A percentile compares a stretch with the other conserved stretches of the same genome.
Evolutionary conservation across 768 basidiomycete genomes (phyloP).

Genomic region (Hydnomerulius pinastri): DNA sequence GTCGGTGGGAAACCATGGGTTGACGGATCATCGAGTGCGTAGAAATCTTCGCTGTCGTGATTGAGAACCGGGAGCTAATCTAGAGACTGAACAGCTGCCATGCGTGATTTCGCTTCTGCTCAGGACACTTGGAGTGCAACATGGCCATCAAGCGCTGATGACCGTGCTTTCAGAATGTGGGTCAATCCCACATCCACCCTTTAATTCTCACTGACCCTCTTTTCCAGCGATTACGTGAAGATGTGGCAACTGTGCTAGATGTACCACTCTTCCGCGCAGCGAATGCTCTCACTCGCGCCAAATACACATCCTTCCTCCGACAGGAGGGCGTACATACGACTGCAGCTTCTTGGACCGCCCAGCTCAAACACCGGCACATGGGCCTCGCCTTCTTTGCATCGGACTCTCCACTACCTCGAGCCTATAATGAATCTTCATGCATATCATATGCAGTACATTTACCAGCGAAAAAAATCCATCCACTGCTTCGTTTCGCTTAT

Average conservation of each 20-base stretch:
- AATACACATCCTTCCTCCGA: too few species aligned
- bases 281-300: too few species aligned
- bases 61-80: slow-evolving; percentile 21
- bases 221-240: slow-evolving; percentile 32
- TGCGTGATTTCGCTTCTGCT: slow-evolving; percentile 65
- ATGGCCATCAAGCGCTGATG: slow-evolving; percentile 66
- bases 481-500: too few species aligned
- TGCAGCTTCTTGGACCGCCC: too few species aligned
- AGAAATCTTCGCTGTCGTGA: background rate
- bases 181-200: background rate
- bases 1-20: slow-evolving; percentile 67
- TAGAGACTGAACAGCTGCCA: slow-evolving; percentile 44
- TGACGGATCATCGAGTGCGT: slow-evolving; percentile 54
- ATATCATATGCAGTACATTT: too few species aligned
- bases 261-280: too few species aligned
- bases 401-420: too few species aligned
- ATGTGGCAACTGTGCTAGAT: slow-evolving; percentile 34
- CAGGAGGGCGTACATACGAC: too few species aligned
- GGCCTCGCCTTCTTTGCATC: too few species aligned
- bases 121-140: slow-evolving; percentile 71
- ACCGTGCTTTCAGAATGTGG: slow-evolving; percentile 71
- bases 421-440: too few species aligned
- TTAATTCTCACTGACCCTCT: background rate
- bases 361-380: too few species aligned
- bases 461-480: too few species aligned